Evolutionary conservation across 116 monocot species (phyloP), one percentile per base, ranked within the genome.

Genomic region (Trichopus zeylanicus): DNA sequence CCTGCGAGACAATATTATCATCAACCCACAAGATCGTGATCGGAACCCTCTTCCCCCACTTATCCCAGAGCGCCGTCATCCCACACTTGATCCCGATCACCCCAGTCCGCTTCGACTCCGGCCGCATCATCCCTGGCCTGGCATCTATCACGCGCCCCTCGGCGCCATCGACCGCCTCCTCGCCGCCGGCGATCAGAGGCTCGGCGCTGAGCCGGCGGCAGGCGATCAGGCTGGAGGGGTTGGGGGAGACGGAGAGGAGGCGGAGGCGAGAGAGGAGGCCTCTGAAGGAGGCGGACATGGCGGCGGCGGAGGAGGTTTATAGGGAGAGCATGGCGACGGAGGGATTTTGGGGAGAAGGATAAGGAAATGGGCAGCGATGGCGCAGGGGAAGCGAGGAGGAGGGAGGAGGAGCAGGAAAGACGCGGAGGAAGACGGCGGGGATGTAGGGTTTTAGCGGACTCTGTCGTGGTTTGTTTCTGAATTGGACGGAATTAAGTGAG

Each of bases 11-110:
- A 15, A 84, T 62, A 66, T 95, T 95, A 52, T 94, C 94, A 55
- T 89, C 94, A 29, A 89, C 5, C 94, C 94, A 94, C 31, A 94
- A 73, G 23, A 94, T 65, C 19, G 89, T 80, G 72, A 90, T 79
- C 11, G 95, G 95, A 26, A 95, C 65, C 65, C 90, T 78, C 24
- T 68, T 78, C 7, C 95, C 95, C 90, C 95, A 95, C 67, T 95
- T 95, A 63, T 95, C 87, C 95, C 95, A 95, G n/a, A 90, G 52
- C 57, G 90, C 90, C 59, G 95, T 79, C 95, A 94, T 94, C 33
- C 89, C 94, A 56, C 94, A 95, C 76, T 95, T 95, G 51, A 95
- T 72, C 20, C 80, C 95, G 61, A 95, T 90, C 28, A 77, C 90
- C 0, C 95, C 95, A 29, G 90, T 90, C 62, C 95, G 67, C 70